A percentile compares a stretch with the other conserved stretches of the same genome.
phyloP scores from a whole-genome alignment of 768 basidiomycete genomes.

The Panaeolus papilionaceus region DNA sequence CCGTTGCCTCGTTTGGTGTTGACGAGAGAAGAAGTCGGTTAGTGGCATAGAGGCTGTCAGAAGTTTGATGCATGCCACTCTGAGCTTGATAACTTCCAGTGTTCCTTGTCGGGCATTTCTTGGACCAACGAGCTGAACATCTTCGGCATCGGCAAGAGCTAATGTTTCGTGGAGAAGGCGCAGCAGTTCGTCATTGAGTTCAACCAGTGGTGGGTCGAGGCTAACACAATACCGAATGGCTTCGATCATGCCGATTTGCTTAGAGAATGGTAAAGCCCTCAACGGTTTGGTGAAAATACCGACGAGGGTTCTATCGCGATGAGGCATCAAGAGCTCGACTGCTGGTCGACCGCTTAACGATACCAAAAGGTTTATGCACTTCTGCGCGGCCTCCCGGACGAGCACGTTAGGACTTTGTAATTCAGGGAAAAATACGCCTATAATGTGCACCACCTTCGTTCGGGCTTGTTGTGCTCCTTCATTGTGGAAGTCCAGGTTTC shows the following conservation, averaged over 20 bases:
- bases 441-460: slow-evolving; percentile 68
- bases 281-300: slow-evolving; percentile 97
- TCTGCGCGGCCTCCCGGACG: slow-evolving; percentile 85
- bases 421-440: slow-evolving; percentile 88
- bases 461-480: slow-evolving; percentile 51
- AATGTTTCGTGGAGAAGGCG: slow-evolving; percentile 93
- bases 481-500: slow-evolving; percentile 49
- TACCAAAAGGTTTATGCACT: slow-evolving; percentile 79
- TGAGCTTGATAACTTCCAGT: slow-evolving; percentile 85
- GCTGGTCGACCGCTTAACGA: slow-evolving; percentile 73
- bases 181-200: slow-evolving; percentile 90
- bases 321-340: slow-evolving; percentile 80
- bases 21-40: slow-evolving; percentile 91
- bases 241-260: slow-evolving; percentile 98
- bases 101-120: slow-evolving; percentile 77
- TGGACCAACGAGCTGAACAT: slow-evolving; percentile 79
- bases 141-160: slow-evolving; percentile 95
- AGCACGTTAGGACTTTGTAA: slow-evolving; percentile 85
- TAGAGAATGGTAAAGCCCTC: slow-evolving; percentile 90
- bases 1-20: slow-evolving; percentile 86
- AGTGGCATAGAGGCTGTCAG: slow-evolving; percentile 94
- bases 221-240: slow-evolving; percentile 94
- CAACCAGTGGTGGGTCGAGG: slow-evolving; percentile 87
- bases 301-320: slow-evolving; percentile 87
- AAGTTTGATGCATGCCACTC: slow-evolving; percentile 93